Percentiles rank a stretch among this genome's conserved stretches.
These are phyloP conservation scores for Neofusicoccum ribis DNA, from an alignment of 2,329 filamentous ascomycete species.

Conservation along the genomic window DNA sequence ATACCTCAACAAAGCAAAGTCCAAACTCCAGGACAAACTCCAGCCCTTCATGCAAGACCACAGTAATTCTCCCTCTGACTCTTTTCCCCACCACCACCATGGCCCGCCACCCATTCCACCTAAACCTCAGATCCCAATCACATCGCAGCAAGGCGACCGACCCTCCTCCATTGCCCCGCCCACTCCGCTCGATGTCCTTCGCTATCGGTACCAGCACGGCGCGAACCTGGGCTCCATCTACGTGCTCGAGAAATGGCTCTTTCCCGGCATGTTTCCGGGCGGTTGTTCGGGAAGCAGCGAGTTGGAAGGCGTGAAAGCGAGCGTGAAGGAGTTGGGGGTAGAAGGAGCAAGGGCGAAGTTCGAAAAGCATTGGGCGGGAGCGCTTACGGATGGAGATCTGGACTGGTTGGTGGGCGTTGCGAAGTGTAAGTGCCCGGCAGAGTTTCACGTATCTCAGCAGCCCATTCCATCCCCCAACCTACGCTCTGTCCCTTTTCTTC, in stretches of 20 bases:
- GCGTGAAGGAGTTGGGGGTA: conserved; percentile 49
- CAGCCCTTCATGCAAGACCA: conserved; percentile 4
- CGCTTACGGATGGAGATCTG: conserved; percentile 53
- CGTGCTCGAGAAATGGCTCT: conserved; percentile 62
- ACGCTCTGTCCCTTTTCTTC: background rate
- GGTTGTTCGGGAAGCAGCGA: conserved; percentile 47
- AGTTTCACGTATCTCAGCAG: no score
- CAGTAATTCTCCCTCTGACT: background rate
- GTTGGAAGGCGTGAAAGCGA: conserved; percentile 53
- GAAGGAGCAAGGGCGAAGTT: conserved; percentile 52
- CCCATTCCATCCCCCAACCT: no score
- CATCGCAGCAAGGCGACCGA: conserved; percentile 4
- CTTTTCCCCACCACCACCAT: background rate
- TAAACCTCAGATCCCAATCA: conserved; percentile 9
- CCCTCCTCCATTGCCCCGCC: background rate
- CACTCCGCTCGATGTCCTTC: conserved; percentile 40
- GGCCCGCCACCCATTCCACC: conserved; percentile 11
- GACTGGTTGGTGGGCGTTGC: conserved; percentile 54
- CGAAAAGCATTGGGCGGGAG: conserved; percentile 55
- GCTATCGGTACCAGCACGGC: conserved; percentile 62
- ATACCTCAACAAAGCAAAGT: conserved; percentile 19
- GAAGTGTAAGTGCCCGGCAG: conserved; percentile 39
- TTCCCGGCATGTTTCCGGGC: conserved; percentile 50
- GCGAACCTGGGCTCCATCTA: conserved; percentile 61
- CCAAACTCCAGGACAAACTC: conserved; percentile 17